These are phyloP conservation scores for Chalciporus sphaerocephalus DNA, from an alignment of 768 basidiomycete species.

Conservation along the genomic window DNA sequence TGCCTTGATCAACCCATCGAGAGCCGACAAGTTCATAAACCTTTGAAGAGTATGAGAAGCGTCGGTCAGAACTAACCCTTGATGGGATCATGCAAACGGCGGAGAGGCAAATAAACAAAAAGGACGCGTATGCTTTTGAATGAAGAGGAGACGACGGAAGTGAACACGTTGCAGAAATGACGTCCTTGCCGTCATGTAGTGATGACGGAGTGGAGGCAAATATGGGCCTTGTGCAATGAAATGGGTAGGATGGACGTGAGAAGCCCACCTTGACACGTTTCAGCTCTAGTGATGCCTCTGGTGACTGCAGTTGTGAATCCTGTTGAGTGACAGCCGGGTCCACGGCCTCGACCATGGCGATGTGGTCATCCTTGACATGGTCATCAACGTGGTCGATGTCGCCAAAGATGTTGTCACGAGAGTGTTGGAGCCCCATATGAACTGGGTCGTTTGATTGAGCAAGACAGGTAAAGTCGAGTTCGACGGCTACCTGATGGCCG, in stretches of 20 bases:
- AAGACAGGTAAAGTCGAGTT: conserved; percentile 27
- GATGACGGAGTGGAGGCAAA: conserved; percentile 18
- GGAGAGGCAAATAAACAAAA: conserved; percentile 18
- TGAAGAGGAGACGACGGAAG: conserved; percentile 12
- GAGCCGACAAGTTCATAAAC: conserved; percentile 92
- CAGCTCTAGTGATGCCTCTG: conserved; percentile 66
- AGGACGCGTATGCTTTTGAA: conserved; percentile 16
- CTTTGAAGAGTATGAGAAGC: conserved; percentile 40
- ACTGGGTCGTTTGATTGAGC: conserved; percentile 23
- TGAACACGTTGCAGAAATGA: conserved; percentile 26
- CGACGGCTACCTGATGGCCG: conserved; percentile 31
- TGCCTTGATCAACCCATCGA: conserved; percentile 94
- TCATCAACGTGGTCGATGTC: conserved; percentile 34
- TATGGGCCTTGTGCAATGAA: conserved; percentile 12
- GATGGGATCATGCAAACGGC: conserved; percentile 31
- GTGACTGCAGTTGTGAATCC: conserved; percentile 57
- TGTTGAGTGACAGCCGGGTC: conserved; percentile 42
- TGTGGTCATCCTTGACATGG: conserved; percentile 30
- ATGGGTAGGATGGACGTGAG: conserved; percentile 18
- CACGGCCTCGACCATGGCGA: conserved; percentile 33
- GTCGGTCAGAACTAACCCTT: conserved; percentile 29
- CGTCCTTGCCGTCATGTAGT: conserved; percentile 16
- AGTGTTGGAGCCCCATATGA: conserved; percentile 27
- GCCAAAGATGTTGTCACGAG: conserved; percentile 31
- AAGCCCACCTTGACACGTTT: conserved; percentile 79